Evolutionary conservation across 768 basidiomycete species (phyloP).

Genomic region (Hirschioporus abietinus): DNA sequence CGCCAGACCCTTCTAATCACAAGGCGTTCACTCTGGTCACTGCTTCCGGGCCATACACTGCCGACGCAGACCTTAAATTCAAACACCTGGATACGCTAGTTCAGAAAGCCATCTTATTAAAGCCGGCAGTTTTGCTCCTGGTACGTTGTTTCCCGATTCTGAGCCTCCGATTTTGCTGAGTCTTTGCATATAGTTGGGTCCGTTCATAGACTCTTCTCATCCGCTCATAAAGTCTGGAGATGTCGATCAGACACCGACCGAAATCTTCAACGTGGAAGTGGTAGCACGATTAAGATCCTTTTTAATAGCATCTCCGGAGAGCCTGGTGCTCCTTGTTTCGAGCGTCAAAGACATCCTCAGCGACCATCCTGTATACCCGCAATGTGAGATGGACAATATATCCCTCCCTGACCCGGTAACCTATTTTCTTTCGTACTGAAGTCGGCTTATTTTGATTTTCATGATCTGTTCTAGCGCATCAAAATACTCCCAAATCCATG

Average conservation of each 20-base stretch:
- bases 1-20: conserved; percentile 16
- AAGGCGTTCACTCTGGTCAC: conserved; percentile 55
- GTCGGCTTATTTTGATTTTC: neutral
- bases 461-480: conserved; percentile 49
- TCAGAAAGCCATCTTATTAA: conserved; percentile 50
- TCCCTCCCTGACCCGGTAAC: conserved; percentile 50
- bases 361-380: conserved; percentile 81
- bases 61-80: conserved; percentile 71
- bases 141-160: conserved; percentile 35
- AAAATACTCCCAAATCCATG: conserved; percentile 83
- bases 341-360: conserved; percentile 78
- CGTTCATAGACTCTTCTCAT: conserved; percentile 81
- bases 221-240: conserved; percentile 73
- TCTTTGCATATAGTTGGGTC: conserved; percentile 61
- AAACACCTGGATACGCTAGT: conserved; percentile 64
- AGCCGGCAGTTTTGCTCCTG: conserved; percentile 74
- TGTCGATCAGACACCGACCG: conserved; percentile 52
- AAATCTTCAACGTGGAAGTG: conserved; percentile 68
- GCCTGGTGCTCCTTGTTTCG: conserved; percentile 74
- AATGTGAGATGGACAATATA: conserved; percentile 49
- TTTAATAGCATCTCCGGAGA: conserved; percentile 57
- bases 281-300: conserved; percentile 49
- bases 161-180: neutral
- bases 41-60: conserved; percentile 84
- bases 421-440: neutral